A percentile compares a stretch with the other conserved stretches of the same genome.
Evolutionary conservation across 1,284 basidiomycete species (phyloP).

Genomic region (Agroathelia rolfsii): DNA sequence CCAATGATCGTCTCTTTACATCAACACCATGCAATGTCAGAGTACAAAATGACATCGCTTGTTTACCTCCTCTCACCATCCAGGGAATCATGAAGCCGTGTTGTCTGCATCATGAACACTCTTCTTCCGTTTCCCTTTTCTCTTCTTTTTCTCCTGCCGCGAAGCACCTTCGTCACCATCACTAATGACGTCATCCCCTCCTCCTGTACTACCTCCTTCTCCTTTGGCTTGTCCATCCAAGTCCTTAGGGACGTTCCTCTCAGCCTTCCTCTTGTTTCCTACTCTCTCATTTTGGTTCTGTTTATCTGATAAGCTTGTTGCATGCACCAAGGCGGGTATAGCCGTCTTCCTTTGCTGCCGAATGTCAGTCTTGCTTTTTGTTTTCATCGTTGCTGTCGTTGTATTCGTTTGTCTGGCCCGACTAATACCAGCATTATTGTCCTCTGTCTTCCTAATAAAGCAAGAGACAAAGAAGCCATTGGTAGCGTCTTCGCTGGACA

Average conservation of each 20-base stretch:
- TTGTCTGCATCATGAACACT: too few species aligned
- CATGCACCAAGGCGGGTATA: constrained; percentile 4
- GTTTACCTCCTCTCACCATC: too few species aligned
- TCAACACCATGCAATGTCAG: too few species aligned
- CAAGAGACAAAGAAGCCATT: constrained; percentile 95
- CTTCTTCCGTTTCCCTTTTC: too few species aligned
- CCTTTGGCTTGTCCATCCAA: not conserved
- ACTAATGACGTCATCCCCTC: too few species aligned
- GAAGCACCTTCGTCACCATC: too few species aligned
- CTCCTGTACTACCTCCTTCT: constrained; percentile 4
- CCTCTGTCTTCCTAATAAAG: constrained; percentile 39
- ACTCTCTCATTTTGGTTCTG: constrained; percentile 23
- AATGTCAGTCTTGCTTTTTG: constrained; percentile 12
- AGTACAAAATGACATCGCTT: too few species aligned
- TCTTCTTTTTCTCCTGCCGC: too few species aligned
- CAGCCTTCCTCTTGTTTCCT: constrained; percentile 9
- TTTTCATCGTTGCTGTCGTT: constrained; percentile 11
- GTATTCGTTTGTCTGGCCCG: constrained; percentile 9
- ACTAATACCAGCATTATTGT: not conserved
- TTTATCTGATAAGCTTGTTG: constrained; percentile 8
- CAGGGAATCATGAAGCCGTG: too few species aligned
- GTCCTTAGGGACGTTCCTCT: constrained; percentile 5
- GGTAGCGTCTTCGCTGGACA: constrained; percentile 77
- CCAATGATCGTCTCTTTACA: too few species aligned
- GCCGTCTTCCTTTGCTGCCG: constrained; percentile 13